Conservation (phyloP, 768 basidiomycete genomes). For the Dacryopinax spathularia region DNA sequence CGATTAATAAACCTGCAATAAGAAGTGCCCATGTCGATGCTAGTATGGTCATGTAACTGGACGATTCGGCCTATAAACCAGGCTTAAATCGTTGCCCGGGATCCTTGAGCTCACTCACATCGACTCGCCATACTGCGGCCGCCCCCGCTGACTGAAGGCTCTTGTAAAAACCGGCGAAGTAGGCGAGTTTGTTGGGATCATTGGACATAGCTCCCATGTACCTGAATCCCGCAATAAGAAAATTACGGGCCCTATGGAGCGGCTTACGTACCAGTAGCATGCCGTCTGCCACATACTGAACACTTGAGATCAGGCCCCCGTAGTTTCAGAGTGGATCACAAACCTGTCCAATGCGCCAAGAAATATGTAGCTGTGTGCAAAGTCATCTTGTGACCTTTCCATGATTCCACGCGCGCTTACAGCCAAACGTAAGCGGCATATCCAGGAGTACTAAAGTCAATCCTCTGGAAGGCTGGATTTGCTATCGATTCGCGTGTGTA, state of each 20-base stretch:
- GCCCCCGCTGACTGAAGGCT: constrained; percentile 16
- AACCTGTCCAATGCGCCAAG: constrained; percentile 50
- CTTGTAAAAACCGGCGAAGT: constrained; percentile 57
- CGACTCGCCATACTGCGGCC: constrained; percentile 13
- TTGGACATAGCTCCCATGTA: constrained; percentile 61
- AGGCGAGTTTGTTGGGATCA: constrained; percentile 61
- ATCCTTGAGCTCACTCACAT: neutral
- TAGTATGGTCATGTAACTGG: constrained; percentile 40
- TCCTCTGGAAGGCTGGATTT: constrained; percentile 28
- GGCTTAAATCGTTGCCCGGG: neutral
- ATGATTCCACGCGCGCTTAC: neutral
- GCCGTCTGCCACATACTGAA: constrained; percentile 67
- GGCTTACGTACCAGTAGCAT: constrained; percentile 19
- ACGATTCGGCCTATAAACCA: neutral
- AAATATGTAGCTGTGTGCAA: constrained; percentile 52
- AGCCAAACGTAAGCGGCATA: constrained; percentile 47
- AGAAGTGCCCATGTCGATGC: neutral
- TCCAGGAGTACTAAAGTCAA: constrained; percentile 43
- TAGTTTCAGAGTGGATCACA: neutral
- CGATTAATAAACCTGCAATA: neutral
- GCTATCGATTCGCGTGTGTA: constrained; percentile 43
- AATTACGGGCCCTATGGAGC: too few species aligned
- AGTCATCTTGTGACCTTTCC: neutral
- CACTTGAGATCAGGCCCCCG: neutral
- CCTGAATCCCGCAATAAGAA: constrained; percentile 62